Evolutionary conservation across 1,139 yeast species (phyloP).

Genomic region (Debaryomyces singareniensis): DNA sequence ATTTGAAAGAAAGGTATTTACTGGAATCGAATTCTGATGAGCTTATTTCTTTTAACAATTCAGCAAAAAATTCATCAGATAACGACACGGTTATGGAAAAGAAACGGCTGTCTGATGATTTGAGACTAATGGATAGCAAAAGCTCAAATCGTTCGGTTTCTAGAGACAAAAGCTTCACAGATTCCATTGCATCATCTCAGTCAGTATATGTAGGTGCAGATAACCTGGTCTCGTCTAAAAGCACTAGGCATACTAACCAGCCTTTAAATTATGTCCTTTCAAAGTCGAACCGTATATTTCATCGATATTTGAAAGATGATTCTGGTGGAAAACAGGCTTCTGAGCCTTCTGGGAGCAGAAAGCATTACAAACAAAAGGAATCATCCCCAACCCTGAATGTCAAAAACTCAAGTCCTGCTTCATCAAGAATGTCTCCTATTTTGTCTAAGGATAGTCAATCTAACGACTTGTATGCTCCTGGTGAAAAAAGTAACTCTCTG

Average conservation of each 20-base stretch:
- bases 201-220: too few relatives aligned
- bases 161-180: neutral
- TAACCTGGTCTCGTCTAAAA: neutral
- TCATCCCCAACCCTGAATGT: neutral
- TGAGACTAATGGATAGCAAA: conserved; percentile 2
- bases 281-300: conserved; percentile 27
- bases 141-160: neutral
- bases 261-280: conserved; percentile 25
- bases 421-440: neutral
- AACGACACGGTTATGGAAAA: neutral
- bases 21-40: neutral
- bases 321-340: neutral
- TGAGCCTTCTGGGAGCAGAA: neutral
- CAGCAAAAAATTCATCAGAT: conserved; percentile 1
- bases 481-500: neutral
- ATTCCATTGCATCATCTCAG: neutral
- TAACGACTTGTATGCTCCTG: too few relatives aligned
- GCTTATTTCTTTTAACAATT: neutral
- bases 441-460: neutral
- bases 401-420: neutral
- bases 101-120: too few relatives aligned
- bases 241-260: conserved; percentile 6
- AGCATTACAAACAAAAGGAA: neutral
- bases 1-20: neutral
- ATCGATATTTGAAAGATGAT: conserved; percentile 15